Evolutionary conservation across 805 yeast genomes (phyloP).

Genomic region (Wickerhamiella hasegawae): DNA sequence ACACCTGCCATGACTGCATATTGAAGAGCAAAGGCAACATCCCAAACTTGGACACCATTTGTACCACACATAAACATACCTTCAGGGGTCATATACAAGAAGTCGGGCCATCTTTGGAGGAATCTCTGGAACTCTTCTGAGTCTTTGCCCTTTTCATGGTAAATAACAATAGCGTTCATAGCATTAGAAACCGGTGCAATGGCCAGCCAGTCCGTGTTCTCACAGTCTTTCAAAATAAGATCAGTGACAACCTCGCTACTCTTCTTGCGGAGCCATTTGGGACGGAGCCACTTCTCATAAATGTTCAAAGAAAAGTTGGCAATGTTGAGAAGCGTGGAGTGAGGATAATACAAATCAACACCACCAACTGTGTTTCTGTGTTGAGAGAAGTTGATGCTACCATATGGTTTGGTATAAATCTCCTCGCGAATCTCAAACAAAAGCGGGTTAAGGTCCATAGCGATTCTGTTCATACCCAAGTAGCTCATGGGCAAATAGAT

Average conservation of each 20-base stretch:
- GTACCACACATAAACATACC: conserved; percentile 95
- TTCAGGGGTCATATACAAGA: conserved; percentile 67
- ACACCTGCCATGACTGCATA: conserved; percentile 66
- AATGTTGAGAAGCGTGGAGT: conserved; percentile 46
- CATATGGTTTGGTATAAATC: conserved; percentile 54
- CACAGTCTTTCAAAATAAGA: conserved; percentile 53
- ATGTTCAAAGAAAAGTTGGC: conserved; percentile 42
- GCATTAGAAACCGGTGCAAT: conserved; percentile 93
- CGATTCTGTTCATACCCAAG: conserved; percentile 38
- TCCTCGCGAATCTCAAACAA: conserved; percentile 55
- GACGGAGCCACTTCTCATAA: conserved; percentile 63
- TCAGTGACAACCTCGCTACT: conserved; percentile 41
- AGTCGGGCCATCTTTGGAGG: conserved; percentile 51
- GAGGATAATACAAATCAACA: conserved; percentile 88
- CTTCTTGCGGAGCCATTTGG: conserved; percentile 46
- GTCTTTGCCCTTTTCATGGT: conserved; percentile 49
- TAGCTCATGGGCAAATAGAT: conserved; percentile 81
- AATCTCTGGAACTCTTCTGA: conserved; percentile 44
- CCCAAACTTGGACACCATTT: conserved; percentile 97
- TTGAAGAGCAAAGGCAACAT: conserved; percentile 79
- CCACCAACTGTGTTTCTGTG: conserved; percentile 81
- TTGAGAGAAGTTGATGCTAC: conserved; percentile 45
- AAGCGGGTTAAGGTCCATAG: conserved; percentile 48
- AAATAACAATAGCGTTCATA: conserved; percentile 60
- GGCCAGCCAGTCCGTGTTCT: conserved; percentile 64